These are phyloP conservation scores for Pseudogymnoascus sp. DNA, from an alignment of 2,329 filamentous ascomycete species.

Conservation along the genomic window DNA sequence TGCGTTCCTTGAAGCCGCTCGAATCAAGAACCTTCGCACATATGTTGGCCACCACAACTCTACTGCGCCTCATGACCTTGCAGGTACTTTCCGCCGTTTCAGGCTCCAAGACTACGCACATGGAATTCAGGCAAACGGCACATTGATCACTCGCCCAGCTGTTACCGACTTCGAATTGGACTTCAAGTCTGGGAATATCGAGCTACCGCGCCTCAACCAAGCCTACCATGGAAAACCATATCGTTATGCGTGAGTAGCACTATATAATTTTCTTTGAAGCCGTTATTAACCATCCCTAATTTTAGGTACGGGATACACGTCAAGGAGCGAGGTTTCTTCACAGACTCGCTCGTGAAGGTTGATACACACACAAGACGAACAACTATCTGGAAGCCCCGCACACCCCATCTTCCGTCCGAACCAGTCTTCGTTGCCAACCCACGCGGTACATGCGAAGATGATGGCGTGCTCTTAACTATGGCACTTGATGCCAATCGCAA, in stretches of 20 bases:
- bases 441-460: slow-evolving; percentile 44
- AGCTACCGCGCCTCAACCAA: slow-evolving; percentile 59
- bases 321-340: slow-evolving; percentile 46
- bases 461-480: slow-evolving; percentile 53
- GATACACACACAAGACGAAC: slow-evolving; percentile 46
- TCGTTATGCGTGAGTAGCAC: slow-evolving; percentile 36
- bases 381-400: slow-evolving; percentile 46
- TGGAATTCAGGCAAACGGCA: neutral
- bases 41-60: neutral
- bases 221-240: slow-evolving; percentile 41
- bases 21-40: neutral
- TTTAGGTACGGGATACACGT: slow-evolving; percentile 36
- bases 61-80: neutral
- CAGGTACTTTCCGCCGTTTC: neutral
- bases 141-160: neutral
- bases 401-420: slow-evolving; percentile 58
- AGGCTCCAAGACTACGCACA: neutral
- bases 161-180: neutral
- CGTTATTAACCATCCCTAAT: slow-evolving; percentile 19
- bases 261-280: neutral
- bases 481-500: slow-evolving; percentile 51
- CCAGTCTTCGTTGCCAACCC: slow-evolving; percentile 55
- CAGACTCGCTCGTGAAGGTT: slow-evolving; percentile 57
- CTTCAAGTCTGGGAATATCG: slow-evolving; percentile 40
- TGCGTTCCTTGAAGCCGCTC: neutral